Evolutionary conservation across 805 yeast species (phyloP).

Genomic region (Candida maesae): DNA sequence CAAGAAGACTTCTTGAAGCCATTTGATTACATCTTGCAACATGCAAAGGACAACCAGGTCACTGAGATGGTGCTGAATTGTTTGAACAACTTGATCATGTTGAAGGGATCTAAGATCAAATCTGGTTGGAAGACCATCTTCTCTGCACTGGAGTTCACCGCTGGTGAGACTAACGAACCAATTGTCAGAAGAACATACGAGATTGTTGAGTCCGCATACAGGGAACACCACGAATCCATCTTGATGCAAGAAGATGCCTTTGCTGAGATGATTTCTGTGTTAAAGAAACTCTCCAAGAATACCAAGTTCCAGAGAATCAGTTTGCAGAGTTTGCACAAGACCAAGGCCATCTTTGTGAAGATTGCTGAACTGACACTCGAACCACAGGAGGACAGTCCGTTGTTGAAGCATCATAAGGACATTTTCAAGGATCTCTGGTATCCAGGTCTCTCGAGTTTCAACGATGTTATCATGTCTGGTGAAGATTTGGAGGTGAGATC

Average conservation of each 20-base stretch:
- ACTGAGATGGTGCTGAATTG: conserved; percentile 90
- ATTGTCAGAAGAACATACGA: conserved; percentile 63
- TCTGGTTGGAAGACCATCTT: conserved; percentile 96
- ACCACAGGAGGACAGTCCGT: conserved; percentile 19
- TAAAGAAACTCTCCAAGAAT: conserved; percentile 81
- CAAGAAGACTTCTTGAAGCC: conserved; percentile 93
- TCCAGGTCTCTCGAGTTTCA: conserved; percentile 81
- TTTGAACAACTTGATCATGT: conserved; percentile 75
- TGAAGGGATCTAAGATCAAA: conserved; percentile 67
- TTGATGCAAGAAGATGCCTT: conserved; percentile 63
- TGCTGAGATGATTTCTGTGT: conserved; percentile 63
- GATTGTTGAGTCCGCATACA: conserved; percentile 57
- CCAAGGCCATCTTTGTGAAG: conserved; percentile 57
- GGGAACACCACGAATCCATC: conserved; percentile 58
- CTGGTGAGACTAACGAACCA: conserved; percentile 52
- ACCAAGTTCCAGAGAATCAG: conserved; percentile 76
- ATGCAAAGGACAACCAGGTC: conserved; percentile 65
- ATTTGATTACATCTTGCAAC: conserved; percentile 70
- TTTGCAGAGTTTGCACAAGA: conserved; percentile 72
- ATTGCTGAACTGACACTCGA: conserved; percentile 45
- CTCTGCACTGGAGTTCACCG: conserved; percentile 72
- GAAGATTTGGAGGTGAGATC: conserved; percentile 94
- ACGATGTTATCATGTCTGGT: conserved; percentile 88
- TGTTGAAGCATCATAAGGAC: conserved; percentile 34
- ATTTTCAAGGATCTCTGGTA: conserved; percentile 66